Evolutionary conservation across 805 yeast genomes (phyloP).

Genomic region (Blastobotrys americana): DNA sequence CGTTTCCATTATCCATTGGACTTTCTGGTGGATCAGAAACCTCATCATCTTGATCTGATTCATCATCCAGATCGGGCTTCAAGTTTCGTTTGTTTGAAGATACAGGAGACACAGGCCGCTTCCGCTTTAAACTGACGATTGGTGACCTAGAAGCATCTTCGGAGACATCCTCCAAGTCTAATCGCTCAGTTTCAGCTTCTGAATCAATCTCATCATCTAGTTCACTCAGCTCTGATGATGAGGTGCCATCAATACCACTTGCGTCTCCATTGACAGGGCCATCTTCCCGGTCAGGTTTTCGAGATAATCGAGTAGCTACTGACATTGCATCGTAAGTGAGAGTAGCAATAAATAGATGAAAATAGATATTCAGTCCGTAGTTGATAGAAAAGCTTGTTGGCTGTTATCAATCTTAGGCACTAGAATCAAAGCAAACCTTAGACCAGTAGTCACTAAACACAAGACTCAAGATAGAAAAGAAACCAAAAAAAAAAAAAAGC

Average conservation of each 20-base stretch:
- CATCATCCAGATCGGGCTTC: conserved; percentile 11
- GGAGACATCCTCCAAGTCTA: conserved; percentile 49
- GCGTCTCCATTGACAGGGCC: not conserved
- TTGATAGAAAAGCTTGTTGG: no score
- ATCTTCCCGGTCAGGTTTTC: not conserved
- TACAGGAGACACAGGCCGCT: conserved; percentile 5
- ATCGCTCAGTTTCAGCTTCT: conserved; percentile 87
- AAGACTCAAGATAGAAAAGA: no score
- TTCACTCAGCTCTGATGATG: conserved; percentile 37
- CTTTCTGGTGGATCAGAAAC: no score
- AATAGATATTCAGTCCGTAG: no score
- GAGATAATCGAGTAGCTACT: not conserved
- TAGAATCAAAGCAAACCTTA: no score
- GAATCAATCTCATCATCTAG: conserved; percentile 36
- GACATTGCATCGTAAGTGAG: not conserved
- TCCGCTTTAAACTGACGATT: conserved; percentile 7
- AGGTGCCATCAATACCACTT: not conserved
- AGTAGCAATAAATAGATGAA: no score
- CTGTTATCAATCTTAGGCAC: no score
- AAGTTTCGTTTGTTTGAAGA: conserved; percentile 9
- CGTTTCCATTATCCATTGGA: no score
- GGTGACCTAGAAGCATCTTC: conserved; percentile 21
- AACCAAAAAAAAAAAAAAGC: no score
- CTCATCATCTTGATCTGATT: conserved; percentile 18
- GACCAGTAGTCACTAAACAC: no score